Evolutionary conservation across 139 green algal genomes (phyloP).

Genomic region (Picochlorum sp.): DNA sequence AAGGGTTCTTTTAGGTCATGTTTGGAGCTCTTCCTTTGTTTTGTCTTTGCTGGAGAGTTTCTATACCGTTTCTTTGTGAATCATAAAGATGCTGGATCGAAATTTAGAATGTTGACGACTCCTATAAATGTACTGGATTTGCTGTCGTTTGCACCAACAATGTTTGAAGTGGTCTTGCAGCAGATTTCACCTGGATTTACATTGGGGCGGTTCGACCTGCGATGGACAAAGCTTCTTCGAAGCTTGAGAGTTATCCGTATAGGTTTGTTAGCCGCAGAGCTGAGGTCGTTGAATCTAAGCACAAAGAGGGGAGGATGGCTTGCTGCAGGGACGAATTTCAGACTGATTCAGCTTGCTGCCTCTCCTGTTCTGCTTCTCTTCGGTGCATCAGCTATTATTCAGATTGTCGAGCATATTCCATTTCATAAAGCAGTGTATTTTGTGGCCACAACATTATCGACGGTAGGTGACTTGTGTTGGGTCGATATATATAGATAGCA

Average conservation of each 20-base stretch:
- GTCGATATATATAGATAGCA: background rate
- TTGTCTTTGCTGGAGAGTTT: conserved; percentile 57
- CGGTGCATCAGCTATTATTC: conserved; percentile 26
- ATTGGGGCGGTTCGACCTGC: conserved; percentile 43
- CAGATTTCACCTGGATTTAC: conserved; percentile 17
- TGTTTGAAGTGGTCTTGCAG: conserved; percentile 44
- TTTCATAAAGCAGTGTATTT: conserved; percentile 78
- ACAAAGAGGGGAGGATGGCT: conserved; percentile 40
- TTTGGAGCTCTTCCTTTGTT: conserved; percentile 49
- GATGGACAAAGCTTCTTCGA: conserved; percentile 66
- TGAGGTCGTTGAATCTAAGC: conserved; percentile 48
- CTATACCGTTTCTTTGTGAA: conserved; percentile 39
- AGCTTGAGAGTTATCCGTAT: conserved; percentile 64
- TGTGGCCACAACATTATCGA: conserved; percentile 52
- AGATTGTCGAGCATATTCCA: conserved; percentile 55
- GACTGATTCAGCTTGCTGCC: conserved; percentile 60
- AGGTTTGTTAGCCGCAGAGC: conserved; percentile 51
- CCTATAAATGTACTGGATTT: conserved; percentile 55
- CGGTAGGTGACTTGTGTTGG: background rate
- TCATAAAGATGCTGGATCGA: conserved; percentile 14
- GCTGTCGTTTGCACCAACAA: conserved; percentile 55
- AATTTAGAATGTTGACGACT: conserved; percentile 26
- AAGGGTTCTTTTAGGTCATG: conserved; percentile 36
- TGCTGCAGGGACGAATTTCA: conserved; percentile 47
- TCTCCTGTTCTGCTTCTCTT: conserved; percentile 64